phyloP scores from a whole-genome alignment of 352 stramenopile genomes.

The Thalassiosira ordinaria region DNA sequence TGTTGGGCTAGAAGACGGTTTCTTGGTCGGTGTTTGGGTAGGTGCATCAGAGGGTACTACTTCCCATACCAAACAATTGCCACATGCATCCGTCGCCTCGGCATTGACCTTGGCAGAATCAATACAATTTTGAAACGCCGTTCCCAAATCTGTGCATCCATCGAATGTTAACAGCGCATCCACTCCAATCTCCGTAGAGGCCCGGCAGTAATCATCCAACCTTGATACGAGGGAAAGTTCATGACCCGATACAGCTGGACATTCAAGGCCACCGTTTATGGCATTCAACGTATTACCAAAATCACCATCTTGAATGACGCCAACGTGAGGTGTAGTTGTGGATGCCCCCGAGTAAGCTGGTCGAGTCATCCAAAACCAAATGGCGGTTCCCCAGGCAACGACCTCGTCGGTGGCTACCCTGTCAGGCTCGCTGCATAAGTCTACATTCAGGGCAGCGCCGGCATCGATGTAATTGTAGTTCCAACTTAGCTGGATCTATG shows the following conservation, averaged over 20 bases:
- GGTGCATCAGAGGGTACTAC: not conserved
- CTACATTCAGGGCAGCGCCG: slow-evolving; percentile 16
- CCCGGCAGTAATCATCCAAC: slow-evolving; percentile 48
- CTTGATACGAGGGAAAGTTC: slow-evolving; percentile 2
- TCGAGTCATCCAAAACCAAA: slow-evolving; percentile 53
- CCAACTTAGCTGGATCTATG: slow-evolving; percentile 41
- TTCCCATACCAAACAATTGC: not conserved
- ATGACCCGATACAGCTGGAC: not conserved
- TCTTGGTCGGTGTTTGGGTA: too few relatives aligned
- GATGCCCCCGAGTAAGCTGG: too few relatives aligned
- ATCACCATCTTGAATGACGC: slow-evolving; percentile 2
- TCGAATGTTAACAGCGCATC: slow-evolving; percentile 30
- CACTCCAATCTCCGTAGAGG: slow-evolving; percentile 19
- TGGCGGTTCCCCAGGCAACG: slow-evolving; percentile 17
- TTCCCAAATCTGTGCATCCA: slow-evolving; percentile 23
- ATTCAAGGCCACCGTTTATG: slow-evolving; percentile 54
- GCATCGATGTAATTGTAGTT: slow-evolving; percentile 60
- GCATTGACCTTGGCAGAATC: not conserved
- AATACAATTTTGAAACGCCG: slow-evolving; percentile 12
- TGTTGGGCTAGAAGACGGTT: too few relatives aligned
- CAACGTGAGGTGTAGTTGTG: slow-evolving; percentile 17
- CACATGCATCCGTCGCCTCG: not conserved
- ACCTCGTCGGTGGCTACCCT: slow-evolving; percentile 30
- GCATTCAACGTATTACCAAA: slow-evolving; percentile 47
- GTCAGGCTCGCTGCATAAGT: slow-evolving; percentile 37